Conservation (phyloP, 176 grass and related monocot genomes). For the Zea luxurians region DNA sequence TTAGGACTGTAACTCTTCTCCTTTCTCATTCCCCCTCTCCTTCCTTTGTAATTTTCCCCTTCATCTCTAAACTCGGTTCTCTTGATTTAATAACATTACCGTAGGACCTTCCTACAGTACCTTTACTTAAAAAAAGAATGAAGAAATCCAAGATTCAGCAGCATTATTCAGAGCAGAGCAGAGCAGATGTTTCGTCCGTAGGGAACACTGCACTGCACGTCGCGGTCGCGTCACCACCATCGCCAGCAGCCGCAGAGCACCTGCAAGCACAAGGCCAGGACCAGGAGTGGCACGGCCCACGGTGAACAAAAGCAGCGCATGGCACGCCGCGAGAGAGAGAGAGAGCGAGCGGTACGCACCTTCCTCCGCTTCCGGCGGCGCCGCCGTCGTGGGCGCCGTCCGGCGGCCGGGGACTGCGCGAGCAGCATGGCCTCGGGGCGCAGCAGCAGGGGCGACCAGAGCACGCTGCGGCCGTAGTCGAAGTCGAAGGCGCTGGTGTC, state of each 20-base stretch:
- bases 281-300: background rate
- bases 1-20: no score
- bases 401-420: constrained; percentile 22
- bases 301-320: background rate
- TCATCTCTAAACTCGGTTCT: no score
- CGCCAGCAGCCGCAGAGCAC: constrained; percentile 33
- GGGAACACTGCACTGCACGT: background rate
- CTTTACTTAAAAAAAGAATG: background rate
- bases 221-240: constrained; percentile 1
- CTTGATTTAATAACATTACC: no score
- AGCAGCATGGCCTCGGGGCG: constrained; percentile 49
- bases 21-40: no score
- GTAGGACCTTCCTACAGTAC: no score
- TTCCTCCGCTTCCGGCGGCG: constrained; percentile 40
- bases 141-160: background rate
- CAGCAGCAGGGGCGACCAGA: constrained; percentile 83
- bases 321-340: background rate
- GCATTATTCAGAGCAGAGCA: background rate
- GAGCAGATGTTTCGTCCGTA: background rate
- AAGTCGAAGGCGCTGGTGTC: constrained; percentile 86
- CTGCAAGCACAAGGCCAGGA: constrained; percentile 4
- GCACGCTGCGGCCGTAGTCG: constrained; percentile 70
- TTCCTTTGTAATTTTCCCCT: no score
- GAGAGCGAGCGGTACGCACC: constrained; percentile 10
- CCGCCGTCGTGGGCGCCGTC: background rate